phyloP scores from a whole-genome alignment of 164 flowering plant species.

The Chimonanthus salicifolius region DNA sequence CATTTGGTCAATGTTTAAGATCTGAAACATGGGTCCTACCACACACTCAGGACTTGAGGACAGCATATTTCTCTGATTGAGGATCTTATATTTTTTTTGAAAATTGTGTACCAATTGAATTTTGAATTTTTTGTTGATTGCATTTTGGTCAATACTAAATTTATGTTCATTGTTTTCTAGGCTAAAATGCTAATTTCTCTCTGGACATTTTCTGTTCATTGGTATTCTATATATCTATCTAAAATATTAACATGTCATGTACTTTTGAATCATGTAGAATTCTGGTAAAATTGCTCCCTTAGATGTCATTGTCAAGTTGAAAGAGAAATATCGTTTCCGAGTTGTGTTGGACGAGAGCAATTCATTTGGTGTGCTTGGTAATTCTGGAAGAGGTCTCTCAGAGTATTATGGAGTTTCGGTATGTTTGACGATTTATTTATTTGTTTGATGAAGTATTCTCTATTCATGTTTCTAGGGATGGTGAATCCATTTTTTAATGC shows the following conservation, averaged over 20 bases:
- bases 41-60: no score
- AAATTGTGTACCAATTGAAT: no score
- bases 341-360: conserved; percentile 93
- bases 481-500: conserved; percentile 9
- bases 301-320: conserved; percentile 73
- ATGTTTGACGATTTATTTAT: conserved; percentile 20
- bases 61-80: no score
- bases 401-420: conserved; percentile 79
- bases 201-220: no score
- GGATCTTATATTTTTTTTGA: no score
- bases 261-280: conserved; percentile 46
- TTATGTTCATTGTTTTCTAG: no score
- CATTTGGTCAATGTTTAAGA: no score
- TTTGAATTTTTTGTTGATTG: no score
- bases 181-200: no score
- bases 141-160: no score
- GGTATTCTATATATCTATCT: no score
- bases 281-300: conserved; percentile 95
- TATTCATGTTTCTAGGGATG: conserved; percentile 8
- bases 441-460: conserved; percentile 6
- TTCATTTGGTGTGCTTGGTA: conserved; percentile 93
- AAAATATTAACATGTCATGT: not conserved
- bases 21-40: no score
- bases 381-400: conserved; percentile 86
- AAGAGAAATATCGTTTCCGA: conserved; percentile 86